Evolutionary conservation across 2,329 filamentous ascomycete genomes (phyloP), one percentile per base, ranked within the genome.

Genomic region (Didymellaceae sp.): DNA sequence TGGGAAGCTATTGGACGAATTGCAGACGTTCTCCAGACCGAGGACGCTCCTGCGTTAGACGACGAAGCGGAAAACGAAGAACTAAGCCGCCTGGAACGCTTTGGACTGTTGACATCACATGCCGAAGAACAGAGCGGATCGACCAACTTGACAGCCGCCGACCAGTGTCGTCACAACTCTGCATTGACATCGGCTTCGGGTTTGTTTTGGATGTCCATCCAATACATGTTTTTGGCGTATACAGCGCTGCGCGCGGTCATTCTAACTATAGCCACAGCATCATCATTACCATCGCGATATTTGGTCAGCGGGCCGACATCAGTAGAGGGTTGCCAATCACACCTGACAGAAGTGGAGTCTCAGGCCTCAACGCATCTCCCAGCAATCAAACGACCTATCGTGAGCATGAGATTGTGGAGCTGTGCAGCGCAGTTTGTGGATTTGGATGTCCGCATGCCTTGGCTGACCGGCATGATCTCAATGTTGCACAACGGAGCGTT

Each of bases 371-470:
- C 64, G 61, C 67, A 62, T 59, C 66, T 52, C 59, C 66, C 57
- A 55, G 58, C 55, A 43, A 41, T 40, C 30, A 83, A 80, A 70
- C 81, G 80, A 51, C 88, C 91, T 44, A 82, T 97, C 61, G 76
- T 94, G 54, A 82, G 83, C 59, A 96, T 94, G 81, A 85, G 83
- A 64, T 71, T 90, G 43, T 96, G 89, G 86, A 80, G 85, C 63
- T 90, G 89, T 74, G 72, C 87, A 48, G 86, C 86, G 55, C 86
- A 85, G 71, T 74, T 96, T 56, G 75, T 91, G 61, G 86, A 91
- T 78, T 75, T 96, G 68, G 81, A 87, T 61, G 74, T 78, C 59
- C 89, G 91, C 74, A 96, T 96, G 91, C 93, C 93, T 57, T 97
- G 93, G 93, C 82, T 96, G 48, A 82, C 81, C 68, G 90, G 90